Evolutionary conservation across 495 filamentous ascomycete species (phyloP).

Genomic region (Xylaria telfairii): DNA sequence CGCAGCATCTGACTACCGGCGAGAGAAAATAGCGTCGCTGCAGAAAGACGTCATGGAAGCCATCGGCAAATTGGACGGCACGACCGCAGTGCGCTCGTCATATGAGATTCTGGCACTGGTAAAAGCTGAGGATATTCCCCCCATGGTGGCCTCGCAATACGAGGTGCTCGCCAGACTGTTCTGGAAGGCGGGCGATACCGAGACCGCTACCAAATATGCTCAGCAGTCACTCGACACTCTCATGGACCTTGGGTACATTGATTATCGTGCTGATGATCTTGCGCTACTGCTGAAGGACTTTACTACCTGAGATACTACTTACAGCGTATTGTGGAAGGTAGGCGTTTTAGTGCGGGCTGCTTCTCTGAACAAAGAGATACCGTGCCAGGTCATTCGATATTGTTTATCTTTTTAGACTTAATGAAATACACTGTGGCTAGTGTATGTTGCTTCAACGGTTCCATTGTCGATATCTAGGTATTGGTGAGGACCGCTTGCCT

Average conservation of each 20-base stretch:
- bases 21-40: slow-evolving; percentile 39
- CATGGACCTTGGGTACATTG: slow-evolving; percentile 36
- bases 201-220: slow-evolving; percentile 46
- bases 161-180: slow-evolving; percentile 49
- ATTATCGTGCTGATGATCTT: slow-evolving; percentile 24
- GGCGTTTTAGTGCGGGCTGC: neutral
- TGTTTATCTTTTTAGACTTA: neutral
- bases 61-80: slow-evolving; percentile 41
- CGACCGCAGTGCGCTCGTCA: slow-evolving; percentile 43
- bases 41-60: slow-evolving; percentile 42
- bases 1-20: slow-evolving; percentile 43
- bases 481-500: neutral
- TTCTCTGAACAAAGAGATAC: neutral
- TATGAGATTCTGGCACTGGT: slow-evolving; percentile 41
- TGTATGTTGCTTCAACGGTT: neutral
- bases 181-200: slow-evolving; percentile 42
- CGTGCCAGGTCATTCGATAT: neutral
- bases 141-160: slow-evolving; percentile 45
- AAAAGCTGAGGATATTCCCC: slow-evolving; percentile 41
- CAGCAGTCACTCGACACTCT: slow-evolving; percentile 47
- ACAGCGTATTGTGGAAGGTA: neutral
- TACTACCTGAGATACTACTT: slow-evolving; percentile 11
- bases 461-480: neutral
- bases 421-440: neutral
- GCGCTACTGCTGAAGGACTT: slow-evolving; percentile 29